Conservation (phyloP, 2,329 filamentous ascomycete species). For the Diaporthe destruens region DNA sequence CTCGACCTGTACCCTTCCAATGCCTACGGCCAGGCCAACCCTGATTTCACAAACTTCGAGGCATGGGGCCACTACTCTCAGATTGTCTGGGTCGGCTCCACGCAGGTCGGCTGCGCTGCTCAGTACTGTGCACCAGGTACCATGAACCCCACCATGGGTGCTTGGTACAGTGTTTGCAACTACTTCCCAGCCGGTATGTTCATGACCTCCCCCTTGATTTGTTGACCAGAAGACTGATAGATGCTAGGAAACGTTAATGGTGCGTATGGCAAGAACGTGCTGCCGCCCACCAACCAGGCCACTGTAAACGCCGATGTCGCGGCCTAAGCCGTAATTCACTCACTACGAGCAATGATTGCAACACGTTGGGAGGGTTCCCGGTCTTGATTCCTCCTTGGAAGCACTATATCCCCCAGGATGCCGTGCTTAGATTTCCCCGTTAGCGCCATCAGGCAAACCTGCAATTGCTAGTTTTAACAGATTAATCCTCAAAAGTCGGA, state of each 20-base stretch:
- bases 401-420: not conserved
- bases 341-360: not conserved
- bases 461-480: conserved; percentile 30
- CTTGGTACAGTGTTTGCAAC: conserved; percentile 91
- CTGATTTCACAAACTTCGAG: conserved; percentile 73
- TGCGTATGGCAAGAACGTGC: conserved; percentile 63
- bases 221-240: conserved; percentile 42
- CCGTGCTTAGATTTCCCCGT: not conserved
- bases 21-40: conserved; percentile 71
- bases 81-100: conserved; percentile 77
- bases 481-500: not conserved
- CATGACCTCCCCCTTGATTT: no score
- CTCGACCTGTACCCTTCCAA: conserved; percentile 65
- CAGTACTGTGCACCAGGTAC: conserved; percentile 66
- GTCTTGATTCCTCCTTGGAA: not conserved
- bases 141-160: conserved; percentile 60
- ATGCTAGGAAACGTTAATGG: conserved; percentile 66
- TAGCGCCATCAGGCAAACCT: not conserved
- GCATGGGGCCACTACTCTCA: conserved; percentile 82
- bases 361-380: not conserved
- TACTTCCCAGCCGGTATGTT: conserved; percentile 77
- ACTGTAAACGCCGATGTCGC: conserved; percentile 45
- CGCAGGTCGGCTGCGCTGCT: conserved; percentile 72
- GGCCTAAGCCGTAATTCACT: conserved; percentile 11
- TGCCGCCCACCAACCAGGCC: conserved; percentile 54